Evolutionary conservation across 192 early-diverging fungal species (phyloP).

Genomic region (Gamsiella multidivaricata): DNA sequence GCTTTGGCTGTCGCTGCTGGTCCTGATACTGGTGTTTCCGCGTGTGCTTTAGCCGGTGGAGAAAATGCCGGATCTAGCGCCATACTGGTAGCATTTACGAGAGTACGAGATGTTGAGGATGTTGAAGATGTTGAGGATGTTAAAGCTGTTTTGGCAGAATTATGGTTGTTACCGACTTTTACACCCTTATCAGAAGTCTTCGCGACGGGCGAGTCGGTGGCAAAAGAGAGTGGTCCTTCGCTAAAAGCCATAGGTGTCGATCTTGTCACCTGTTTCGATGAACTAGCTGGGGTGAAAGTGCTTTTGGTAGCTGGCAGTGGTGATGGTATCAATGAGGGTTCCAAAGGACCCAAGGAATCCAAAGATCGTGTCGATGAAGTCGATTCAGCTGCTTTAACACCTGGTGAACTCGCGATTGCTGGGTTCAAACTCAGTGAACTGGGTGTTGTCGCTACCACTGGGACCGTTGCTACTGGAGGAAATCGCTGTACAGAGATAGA

Average conservation of each 20-base stretch:
- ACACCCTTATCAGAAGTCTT: background rate
- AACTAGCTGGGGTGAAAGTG: background rate
- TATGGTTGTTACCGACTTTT: no score
- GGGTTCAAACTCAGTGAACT: background rate
- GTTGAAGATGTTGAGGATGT: background rate
- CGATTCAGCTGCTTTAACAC: no score
- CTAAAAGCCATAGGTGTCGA: slow-evolving; percentile 12
- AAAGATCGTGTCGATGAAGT: background rate
- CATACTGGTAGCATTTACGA: no score
- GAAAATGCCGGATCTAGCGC: no score
- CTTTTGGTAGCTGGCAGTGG: background rate
- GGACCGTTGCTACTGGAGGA: background rate
- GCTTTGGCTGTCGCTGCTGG: background rate
- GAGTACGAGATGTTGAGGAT: background rate
- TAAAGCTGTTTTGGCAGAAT: background rate
- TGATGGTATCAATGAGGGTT: background rate
- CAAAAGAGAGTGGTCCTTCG: slow-evolving; percentile 31
- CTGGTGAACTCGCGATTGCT: background rate
- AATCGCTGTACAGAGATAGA: slow-evolving; percentile 2
- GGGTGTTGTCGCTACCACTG: no score
- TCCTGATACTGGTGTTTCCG: no score
- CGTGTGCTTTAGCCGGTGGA: no score
- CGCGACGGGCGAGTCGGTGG: background rate
- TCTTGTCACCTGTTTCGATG: background rate
- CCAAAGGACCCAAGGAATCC: background rate